Evolutionary conservation across 805 yeast species (phyloP).

Genomic region (Saccharomycopsis malanga): DNA sequence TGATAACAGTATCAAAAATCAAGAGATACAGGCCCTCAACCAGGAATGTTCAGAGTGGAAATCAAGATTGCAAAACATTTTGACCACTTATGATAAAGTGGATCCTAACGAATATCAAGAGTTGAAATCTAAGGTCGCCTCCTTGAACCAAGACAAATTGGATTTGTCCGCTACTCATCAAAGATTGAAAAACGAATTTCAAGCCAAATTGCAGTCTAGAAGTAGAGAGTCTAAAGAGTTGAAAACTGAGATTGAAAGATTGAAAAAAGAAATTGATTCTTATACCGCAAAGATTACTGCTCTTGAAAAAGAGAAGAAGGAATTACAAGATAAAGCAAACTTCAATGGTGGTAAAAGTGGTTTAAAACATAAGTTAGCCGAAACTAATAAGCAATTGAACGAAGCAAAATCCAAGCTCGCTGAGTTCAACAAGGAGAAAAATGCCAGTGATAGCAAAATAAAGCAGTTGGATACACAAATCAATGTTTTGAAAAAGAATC

Average conservation of each 20-base stretch:
- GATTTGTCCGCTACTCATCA: conserved; percentile 23
- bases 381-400: conserved; percentile 21
- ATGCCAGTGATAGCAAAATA: not conserved
- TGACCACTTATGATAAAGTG: conserved; percentile 39
- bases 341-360: not conserved
- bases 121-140: conserved; percentile 29
- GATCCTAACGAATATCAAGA: conserved; percentile 41
- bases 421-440: conserved; percentile 5
- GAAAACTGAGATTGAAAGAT: conserved; percentile 21
- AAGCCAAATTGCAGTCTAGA: conserved; percentile 23
- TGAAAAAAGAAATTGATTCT: conserved; percentile 22
- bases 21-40: conserved; percentile 38
- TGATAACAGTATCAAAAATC: conserved; percentile 41
- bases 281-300: conserved; percentile 24
- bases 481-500: conserved; percentile 13
- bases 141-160: conserved; percentile 24
- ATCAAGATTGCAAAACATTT: conserved; percentile 40
- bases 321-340: conserved; percentile 28
- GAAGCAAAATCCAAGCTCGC: conserved; percentile 15
- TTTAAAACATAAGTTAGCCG: conserved; percentile 26
- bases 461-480: conserved; percentile 5
- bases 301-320: conserved; percentile 26
- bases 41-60: conserved; percentile 60
- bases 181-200: conserved; percentile 26
- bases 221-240: conserved; percentile 25